These are phyloP conservation scores for Cucumis melo DNA, from an alignment of 306 rosid species.

Conservation along the genomic window DNA sequence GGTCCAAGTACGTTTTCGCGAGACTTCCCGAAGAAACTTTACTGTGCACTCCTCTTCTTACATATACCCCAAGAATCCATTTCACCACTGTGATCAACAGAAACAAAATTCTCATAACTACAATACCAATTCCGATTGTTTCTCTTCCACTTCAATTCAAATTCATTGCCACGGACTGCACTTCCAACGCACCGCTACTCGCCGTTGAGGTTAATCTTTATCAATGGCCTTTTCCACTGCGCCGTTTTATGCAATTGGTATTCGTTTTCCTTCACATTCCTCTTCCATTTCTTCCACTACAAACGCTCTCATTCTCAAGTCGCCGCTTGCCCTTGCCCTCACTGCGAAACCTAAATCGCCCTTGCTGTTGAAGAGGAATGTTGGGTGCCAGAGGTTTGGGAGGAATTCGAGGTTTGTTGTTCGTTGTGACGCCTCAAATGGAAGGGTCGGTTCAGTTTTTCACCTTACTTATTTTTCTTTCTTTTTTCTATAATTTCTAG, in stretches of 20 bases:
- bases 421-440: conserved; percentile 50
- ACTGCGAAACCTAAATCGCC: conserved; percentile 21
- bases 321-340: conserved; percentile 22
- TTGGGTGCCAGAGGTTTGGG: conserved; percentile 17
- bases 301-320: conserved; percentile 23
- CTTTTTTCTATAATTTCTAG: neutral
- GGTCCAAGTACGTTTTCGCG: conserved; percentile 5
- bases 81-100: neutral
- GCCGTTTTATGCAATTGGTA: conserved; percentile 25
- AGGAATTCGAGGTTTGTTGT: conserved; percentile 29
- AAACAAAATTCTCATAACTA: neutral
- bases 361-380: conserved; percentile 17
- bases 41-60: neutral
- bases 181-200: neutral
- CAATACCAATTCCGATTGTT: neutral
- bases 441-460: conserved; percentile 54
- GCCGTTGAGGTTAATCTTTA: neutral
- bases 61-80: neutral
- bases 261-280: conserved; percentile 21
- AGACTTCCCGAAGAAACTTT: neutral
- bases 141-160: neutral
- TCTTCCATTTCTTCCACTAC: conserved; percentile 19
- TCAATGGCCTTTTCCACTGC: conserved; percentile 43
- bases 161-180: neutral
- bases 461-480: neutral